These are phyloP conservation scores for Cryphonectria parasitica DNA, from an alignment of 2,329 filamentous ascomycete genomes.

Conservation along the genomic window DNA sequence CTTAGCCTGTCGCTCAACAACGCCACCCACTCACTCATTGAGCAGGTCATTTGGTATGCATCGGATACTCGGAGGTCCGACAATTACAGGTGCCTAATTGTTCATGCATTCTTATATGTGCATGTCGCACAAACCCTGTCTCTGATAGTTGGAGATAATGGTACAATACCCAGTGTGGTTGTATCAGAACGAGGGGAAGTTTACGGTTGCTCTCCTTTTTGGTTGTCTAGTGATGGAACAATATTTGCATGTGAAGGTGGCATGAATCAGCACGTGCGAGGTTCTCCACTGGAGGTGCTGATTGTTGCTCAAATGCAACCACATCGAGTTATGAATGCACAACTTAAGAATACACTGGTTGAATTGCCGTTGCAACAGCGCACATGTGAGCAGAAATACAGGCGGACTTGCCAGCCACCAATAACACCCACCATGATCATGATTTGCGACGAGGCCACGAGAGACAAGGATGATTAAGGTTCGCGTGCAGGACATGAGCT, in stretches of 20 bases:
- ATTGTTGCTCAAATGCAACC: background rate
- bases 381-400: background rate
- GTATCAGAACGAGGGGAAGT: background rate
- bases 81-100: background rate
- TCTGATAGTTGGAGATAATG: background rate
- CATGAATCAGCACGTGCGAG: background rate
- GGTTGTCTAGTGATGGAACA: background rate
- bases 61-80: background rate
- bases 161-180: background rate
- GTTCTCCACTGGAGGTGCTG: background rate
- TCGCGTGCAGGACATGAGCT: background rate
- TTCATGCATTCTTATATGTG: background rate
- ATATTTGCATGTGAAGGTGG: background rate
- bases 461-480: constrained; percentile 10
- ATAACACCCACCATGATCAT: background rate
- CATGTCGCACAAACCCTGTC: background rate
- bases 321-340: background rate
- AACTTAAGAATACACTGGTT: background rate
- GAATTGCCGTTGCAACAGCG: background rate
- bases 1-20: background rate
- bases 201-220: background rate
- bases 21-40: background rate
- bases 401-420: background rate
- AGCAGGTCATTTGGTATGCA: background rate
- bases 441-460: background rate